Evolutionary conservation across 225 moss, liverwort and hornwort species (phyloP), one percentile per base, ranked within the genome.

Genomic region (Sphagnum tenellum): DNA sequence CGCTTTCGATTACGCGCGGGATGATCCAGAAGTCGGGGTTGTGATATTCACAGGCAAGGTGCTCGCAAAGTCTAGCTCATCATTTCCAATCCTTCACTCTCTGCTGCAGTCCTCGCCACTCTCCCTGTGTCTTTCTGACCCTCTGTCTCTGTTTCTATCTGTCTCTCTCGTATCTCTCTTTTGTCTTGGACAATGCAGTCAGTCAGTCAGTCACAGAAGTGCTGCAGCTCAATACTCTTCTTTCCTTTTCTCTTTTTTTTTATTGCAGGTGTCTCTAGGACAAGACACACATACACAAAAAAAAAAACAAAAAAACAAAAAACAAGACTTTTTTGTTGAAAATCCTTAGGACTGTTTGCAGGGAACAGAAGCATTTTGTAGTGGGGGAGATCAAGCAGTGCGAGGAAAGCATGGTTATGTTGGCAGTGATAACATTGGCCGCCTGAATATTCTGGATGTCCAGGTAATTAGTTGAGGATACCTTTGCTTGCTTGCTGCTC

Each of bases 1-100:
- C 46, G 93, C 98, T 5, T 90, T 98, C 62, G 70, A 74, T 73
- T 80, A 90, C 69, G 90, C 90, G 58, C 90, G 98, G 13, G 93
- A 98, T 69, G 98, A 98, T 70, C 68, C 78, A 44, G 77, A 89
- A 69, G 87, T 98, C 69, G 93, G 98, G 3, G 90, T 93, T 61
- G 81, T 98, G 48, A 89, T 98, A 76, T 59, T 93, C 59, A 98
- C 98, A 69, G 98, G 98, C 82, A 89, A 89, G 90, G 96, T 98
- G 74, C 67, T 70, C 65, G 52, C 55, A 54, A 56, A 56, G 0
- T 11, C 45, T 46, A 0, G 29, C 29, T 29, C 29, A 29, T 29
- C 29, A 29, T 29, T 29, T 29, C 29, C 29, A 29, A 29, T 29
- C 29, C 29, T 29, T 29, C 29, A 1, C 29, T 29, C 29, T 29